Evolutionary conservation across 352 stramenopile species (phyloP).

Genomic region (Globisporangium iwayamae): DNA sequence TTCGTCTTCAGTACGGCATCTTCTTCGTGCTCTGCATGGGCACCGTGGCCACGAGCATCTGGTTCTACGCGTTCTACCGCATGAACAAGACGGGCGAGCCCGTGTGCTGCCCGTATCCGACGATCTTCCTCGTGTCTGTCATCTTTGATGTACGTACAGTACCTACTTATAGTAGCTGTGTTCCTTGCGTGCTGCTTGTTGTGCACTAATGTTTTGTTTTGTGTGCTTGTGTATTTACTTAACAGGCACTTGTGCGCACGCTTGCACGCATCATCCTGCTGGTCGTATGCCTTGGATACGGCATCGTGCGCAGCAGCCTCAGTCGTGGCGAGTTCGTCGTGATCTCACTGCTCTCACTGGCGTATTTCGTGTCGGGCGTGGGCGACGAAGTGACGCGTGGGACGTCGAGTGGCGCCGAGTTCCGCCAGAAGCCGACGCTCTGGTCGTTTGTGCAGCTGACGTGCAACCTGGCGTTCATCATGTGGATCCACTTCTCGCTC

Average conservation of each 20-base stretch:
- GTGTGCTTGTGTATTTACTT: not conserved
- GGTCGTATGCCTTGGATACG: constrained; percentile 89
- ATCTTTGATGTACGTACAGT: constrained; percentile 65
- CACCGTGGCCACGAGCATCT: constrained; percentile 52
- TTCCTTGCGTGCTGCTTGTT: constrained; percentile 10
- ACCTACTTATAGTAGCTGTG: not conserved
- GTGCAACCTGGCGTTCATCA: constrained; percentile 87
- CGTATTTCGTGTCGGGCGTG: constrained; percentile 76
- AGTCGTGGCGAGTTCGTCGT: constrained; percentile 44
- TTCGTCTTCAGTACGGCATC: constrained; percentile 84
- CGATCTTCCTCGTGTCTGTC: constrained; percentile 76
- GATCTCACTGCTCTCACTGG: constrained; percentile 59
- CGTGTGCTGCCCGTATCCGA: constrained; percentile 88
- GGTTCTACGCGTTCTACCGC: constrained; percentile 82
- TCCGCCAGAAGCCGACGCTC: constrained; percentile 70
- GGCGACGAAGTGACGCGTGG: constrained; percentile 74
- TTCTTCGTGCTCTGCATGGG: constrained; percentile 76
- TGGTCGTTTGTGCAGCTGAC: constrained; percentile 86
- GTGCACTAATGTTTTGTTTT: not conserved
- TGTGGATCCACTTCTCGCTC: constrained; percentile 89
- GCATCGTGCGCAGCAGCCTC: constrained; percentile 76
- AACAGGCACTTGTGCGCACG: constrained; percentile 72
- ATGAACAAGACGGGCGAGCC: constrained; percentile 89
- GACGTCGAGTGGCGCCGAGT: constrained; percentile 74
- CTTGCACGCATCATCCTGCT: constrained; percentile 83